Evolutionary conservation across 257 asterid genomes (phyloP), one percentile per base, ranked within the genome.

Genomic region (Penstemon newberryi): DNA sequence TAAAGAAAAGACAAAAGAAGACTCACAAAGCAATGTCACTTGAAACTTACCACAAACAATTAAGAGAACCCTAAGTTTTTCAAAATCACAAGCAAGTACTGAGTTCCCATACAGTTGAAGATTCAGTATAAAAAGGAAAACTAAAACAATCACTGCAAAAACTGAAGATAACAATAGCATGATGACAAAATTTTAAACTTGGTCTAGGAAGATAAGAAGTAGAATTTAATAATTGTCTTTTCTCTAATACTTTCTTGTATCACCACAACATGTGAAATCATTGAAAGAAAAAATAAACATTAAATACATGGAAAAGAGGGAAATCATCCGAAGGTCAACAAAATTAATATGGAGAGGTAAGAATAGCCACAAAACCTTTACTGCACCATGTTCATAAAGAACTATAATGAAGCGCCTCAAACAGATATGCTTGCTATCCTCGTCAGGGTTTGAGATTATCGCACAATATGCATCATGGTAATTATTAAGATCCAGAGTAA

Each of bases 401-500:
- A 93, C 96, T 63, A 88, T 87, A 60, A 90, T 83, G 88, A 90
- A 93, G 78, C 99, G 97, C 81, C 99, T 88, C 81, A 93, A 82
- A 76, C 97, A 90, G 54, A 83, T 81, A 73, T 65, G 83, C 86
- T 84, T 87, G 92, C 95, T 93, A 78, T 93, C 99, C 66, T 87
- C 97, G 57, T 93, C 99, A 8, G 99, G 99, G 73, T 93, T 93
- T 78, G 97, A 85, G 74, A 89, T 78, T 77, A 93, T 87, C 18
- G 99, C 95, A 77, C 97, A 87, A 74, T 93, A 93, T 33, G 99
- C 99, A 79, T 90, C 99, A 60, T 84, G 80, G 78, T 87, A 93
- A 58, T 79, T 78, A 65, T 78, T 75, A 67, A 85, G 85, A 80
- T 93, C 97, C 77, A 93, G 80, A 62, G 87, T 75, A 70, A 90